Conservation (phyloP, 2,329 filamentous ascomycete genomes). For the Bipolaris cookei region DNA sequence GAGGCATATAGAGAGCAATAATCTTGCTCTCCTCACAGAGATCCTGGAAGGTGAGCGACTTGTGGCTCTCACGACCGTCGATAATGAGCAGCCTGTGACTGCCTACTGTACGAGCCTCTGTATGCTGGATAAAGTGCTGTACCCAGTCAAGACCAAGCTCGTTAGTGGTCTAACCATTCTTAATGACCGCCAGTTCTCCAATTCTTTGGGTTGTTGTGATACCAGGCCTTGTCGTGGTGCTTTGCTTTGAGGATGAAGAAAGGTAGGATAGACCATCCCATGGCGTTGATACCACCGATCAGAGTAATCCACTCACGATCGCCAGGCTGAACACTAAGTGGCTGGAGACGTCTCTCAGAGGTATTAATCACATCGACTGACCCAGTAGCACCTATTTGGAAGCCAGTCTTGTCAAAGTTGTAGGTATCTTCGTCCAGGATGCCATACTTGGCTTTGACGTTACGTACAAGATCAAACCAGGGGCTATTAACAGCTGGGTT, state of each 20-base stretch:
- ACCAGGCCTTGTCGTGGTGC: conserved; percentile 15
- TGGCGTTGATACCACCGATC: conserved; percentile 17
- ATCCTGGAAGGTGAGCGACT: no score
- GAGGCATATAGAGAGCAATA: no score
- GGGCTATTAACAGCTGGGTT: no score
- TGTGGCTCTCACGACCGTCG: conserved; percentile 36
- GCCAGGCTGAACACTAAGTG: conserved; percentile 11
- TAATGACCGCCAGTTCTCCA: conserved; percentile 36
- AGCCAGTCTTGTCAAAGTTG: no score
- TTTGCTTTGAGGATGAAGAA: conserved; percentile 26
- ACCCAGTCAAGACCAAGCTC: conserved; percentile 45
- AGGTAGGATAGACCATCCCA: conserved; percentile 15
- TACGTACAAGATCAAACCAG: no score
- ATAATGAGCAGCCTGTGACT: conserved; percentile 47
- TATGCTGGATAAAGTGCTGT: conserved; percentile 47
- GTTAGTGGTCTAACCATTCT: conserved; percentile 48
- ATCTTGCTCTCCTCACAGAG: no score
- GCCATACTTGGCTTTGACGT: no score
- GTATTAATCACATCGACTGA: conserved; percentile 13
- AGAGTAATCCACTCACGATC: conserved; percentile 22
- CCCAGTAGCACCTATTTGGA: no score
- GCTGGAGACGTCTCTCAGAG: conserved; percentile 7
- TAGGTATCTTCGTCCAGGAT: no score
- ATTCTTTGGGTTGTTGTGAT: conserved; percentile 17
- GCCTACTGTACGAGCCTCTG: conserved; percentile 30